Base-by-base conservation (phyloP, 2,329 filamentous ascomycete species). In the Graphilbum fragrans region DNA sequence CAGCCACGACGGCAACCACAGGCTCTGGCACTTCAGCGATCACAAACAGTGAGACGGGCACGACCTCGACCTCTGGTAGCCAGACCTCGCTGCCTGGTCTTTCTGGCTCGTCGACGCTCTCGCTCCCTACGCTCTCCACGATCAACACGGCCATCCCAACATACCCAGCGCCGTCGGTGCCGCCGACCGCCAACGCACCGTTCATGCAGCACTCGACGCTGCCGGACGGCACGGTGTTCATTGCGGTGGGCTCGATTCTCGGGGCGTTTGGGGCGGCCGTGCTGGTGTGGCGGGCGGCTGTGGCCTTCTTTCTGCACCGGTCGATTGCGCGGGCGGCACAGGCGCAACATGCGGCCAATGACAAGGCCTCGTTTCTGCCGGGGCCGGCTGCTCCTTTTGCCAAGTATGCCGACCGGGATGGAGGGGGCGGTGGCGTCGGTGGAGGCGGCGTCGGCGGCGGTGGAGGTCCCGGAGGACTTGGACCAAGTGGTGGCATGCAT, bases 161-260 rank as follows among this genome's bases (percentile, higher is more conserved):
- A 19, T 83, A 82, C 49, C 84, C 88, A 5, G 64, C 82, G 2
- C 70, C 86, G 4, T 73, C 77, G 21, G 80, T 96, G 3, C 92
- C 92, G 8, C 83, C 87, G 21, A 94, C 85, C 3, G 70, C 74
- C 32, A 76, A 82, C 54, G 92, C 92, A 5, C 87, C 90, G 16
- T 98, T 86, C 58, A 94, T 96, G 86, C 81, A 88, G 55, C 79
- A 81, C 53, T 93, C 87, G 1, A 80, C 64, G 41, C 69, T 88
- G 11, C 92, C 92, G 3, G 84, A 96, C 54, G 92, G 92, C 41
- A 95, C 90, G 4, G 82, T 98, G 45, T 98, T 98, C 65, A 98
- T 98, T 53, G 82, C 80, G 19, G 92, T 96, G 1, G 92, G 92
- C 36, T 83, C 87, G 21, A 81, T 86, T 22, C 74, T 98, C 7